A percentile compares a stretch with the other conserved stretches of the same genome.
phyloP scores from a whole-genome alignment of 2,329 filamentous ascomycete species.

The Aspergillus ruber region DNA sequence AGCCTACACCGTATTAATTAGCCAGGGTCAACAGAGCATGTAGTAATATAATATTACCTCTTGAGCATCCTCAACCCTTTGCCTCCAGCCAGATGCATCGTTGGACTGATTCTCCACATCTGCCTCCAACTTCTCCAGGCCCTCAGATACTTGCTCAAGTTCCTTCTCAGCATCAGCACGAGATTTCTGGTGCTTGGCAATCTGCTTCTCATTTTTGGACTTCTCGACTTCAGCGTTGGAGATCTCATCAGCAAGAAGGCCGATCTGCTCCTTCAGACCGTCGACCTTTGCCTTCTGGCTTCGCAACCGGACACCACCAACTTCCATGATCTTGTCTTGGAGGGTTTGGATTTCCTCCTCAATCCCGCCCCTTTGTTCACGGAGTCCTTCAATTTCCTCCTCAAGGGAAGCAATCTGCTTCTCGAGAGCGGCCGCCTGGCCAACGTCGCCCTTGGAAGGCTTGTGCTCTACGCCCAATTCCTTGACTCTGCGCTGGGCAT shows the following conservation, averaged over 20 bases:
- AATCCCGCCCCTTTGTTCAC: constrained; percentile 76
- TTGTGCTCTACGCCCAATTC: constrained; percentile 78
- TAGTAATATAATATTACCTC: constrained; percentile 38
- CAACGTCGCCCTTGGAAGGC: constrained; percentile 72
- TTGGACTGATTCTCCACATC: constrained; percentile 72
- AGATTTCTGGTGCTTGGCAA: constrained; percentile 78
- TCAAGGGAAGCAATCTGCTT: constrained; percentile 71
- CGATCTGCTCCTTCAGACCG: constrained; percentile 76
- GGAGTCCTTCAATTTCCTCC: constrained; percentile 72
- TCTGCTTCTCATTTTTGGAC: constrained; percentile 91
- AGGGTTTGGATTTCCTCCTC: constrained; percentile 89
- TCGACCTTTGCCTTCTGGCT: constrained; percentile 89
- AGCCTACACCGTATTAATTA: constrained; percentile 38
- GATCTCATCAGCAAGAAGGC: constrained; percentile 70
- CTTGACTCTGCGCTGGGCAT: constrained; percentile 76
- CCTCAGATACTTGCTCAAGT: constrained; percentile 61
- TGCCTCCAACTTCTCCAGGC: constrained; percentile 70
- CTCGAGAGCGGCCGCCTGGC: constrained; percentile 63
- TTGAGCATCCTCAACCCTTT: constrained; percentile 74
- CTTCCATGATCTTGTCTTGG: constrained; percentile 97
- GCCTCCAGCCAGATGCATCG: constrained; percentile 65
- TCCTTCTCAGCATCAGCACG: constrained; percentile 73
- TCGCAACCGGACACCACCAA: constrained; percentile 87
- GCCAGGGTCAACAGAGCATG: constrained; percentile 4
- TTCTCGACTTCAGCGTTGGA: constrained; percentile 81